Evolutionary conservation across 2,329 filamentous ascomycete genomes (phyloP).

Genomic region (Xylariaceae sp.): DNA sequence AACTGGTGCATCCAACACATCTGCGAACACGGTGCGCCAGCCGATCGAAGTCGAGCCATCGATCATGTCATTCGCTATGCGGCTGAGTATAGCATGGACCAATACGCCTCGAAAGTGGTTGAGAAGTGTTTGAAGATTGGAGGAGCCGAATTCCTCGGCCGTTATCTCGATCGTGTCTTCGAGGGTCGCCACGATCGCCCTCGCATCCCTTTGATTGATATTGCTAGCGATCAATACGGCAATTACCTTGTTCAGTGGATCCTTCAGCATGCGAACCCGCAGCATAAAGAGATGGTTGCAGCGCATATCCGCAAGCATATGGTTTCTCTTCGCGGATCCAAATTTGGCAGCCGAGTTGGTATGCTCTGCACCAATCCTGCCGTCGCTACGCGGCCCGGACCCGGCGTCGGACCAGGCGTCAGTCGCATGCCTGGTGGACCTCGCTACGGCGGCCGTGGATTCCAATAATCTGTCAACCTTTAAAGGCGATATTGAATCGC

Average conservation of each 20-base stretch:
- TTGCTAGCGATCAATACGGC: slow-evolving; percentile 96
- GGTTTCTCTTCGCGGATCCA: slow-evolving; percentile 96
- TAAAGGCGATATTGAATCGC: slow-evolving; percentile 10
- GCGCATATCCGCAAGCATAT: slow-evolving; percentile 97
- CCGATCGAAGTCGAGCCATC: slow-evolving; percentile 86
- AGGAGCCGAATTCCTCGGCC: slow-evolving; percentile 79
- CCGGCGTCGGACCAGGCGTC: slow-evolving; percentile 66
- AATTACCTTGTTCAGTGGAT: slow-evolving; percentile 99
- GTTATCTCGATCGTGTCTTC: slow-evolving; percentile 90
- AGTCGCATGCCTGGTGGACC: slow-evolving; percentile 53
- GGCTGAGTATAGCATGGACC: slow-evolving; percentile 96
- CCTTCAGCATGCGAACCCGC: slow-evolving; percentile 76
- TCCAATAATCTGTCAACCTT: slow-evolving; percentile 42
- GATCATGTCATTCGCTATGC: slow-evolving; percentile 93
- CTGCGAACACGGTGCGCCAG: slow-evolving; percentile 88
- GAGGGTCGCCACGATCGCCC: slow-evolving; percentile 86
- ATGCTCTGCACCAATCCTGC: slow-evolving; percentile 98
- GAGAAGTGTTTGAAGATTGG: slow-evolving; percentile 99
- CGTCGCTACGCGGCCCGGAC: slow-evolving; percentile 80
- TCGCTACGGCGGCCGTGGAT: slow-evolving; percentile 51
- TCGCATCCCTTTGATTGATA: slow-evolving; percentile 94
- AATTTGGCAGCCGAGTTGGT: slow-evolving; percentile 95
- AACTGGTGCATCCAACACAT: slow-evolving; percentile 99
- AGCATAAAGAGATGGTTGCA: slow-evolving; percentile 89
- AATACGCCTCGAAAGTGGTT: slow-evolving; percentile 98